Conservation (phyloP, 2,329 filamentous ascomycete species). For the Tothia fuscella region DNA sequence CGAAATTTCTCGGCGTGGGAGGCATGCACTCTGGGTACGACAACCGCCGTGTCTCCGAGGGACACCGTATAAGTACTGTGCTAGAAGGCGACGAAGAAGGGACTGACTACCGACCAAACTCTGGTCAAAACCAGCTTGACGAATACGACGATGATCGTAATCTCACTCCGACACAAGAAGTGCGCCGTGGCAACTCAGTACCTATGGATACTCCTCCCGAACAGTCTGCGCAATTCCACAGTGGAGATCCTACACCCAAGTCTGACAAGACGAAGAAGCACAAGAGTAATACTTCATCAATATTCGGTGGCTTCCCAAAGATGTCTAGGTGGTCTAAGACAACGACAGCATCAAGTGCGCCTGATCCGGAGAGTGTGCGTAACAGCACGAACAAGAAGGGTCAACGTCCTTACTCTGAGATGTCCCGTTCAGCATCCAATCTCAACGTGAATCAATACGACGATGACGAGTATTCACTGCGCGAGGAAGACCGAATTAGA, state of each 20-base stretch:
- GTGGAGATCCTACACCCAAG: conserved; percentile 70
- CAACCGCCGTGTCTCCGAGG: conserved; percentile 45
- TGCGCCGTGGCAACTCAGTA: conserved; percentile 24
- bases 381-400: conserved; percentile 41
- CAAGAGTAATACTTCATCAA: conserved; percentile 70
- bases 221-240: conserved; percentile 29
- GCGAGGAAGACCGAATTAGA: conserved; percentile 43
- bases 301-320: conserved; percentile 60
- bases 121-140: conserved; percentile 32
- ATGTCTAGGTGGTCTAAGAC: conserved; percentile 97
- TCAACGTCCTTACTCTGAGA: conserved; percentile 47
- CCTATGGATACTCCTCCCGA: conserved; percentile 43
- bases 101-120: conserved; percentile 27
- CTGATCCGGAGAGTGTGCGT: conserved; percentile 58
- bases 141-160: conserved; percentile 48
- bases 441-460: conserved; percentile 53
- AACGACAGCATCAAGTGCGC: conserved; percentile 68
- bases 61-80: conserved; percentile 78
- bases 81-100: conserved; percentile 71
- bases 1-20: conserved; percentile 31
- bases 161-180: conserved; percentile 49
- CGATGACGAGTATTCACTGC: conserved; percentile 37
- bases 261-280: conserved; percentile 72
- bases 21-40: conserved; percentile 39
- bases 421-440: conserved; percentile 72